A percentile compares a stretch with the other conserved stretches of the same genome.
phyloP scores from a whole-genome alignment of 768 basidiomycete species.

The Xerocomellus intermedius region DNA sequence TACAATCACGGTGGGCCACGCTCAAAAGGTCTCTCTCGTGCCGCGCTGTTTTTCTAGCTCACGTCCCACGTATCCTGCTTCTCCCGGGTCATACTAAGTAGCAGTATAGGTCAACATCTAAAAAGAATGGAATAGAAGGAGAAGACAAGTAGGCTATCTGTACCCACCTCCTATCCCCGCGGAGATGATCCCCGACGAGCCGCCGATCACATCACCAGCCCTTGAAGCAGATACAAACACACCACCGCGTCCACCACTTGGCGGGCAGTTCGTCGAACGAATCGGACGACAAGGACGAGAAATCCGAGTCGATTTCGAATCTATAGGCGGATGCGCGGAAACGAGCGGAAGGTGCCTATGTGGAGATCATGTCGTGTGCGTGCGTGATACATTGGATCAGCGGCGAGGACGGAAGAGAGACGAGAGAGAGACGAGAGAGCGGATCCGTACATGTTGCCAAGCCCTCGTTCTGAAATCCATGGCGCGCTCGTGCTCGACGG shows the following conservation, averaged over 20 bases:
- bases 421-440: background rate
- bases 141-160: background rate
- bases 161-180: slow-evolving; percentile 9
- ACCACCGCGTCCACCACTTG: slow-evolving; percentile 22
- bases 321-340: slow-evolving; percentile 13
- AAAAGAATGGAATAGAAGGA: background rate
- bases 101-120: background rate
- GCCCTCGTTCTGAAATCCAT: slow-evolving; percentile 11
- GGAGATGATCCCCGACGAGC: slow-evolving; percentile 10
- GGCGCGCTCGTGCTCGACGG: background rate
- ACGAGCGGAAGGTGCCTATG: slow-evolving; percentile 8
- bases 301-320: slow-evolving; percentile 25
- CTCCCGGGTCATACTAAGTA: background rate
- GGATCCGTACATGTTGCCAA: slow-evolving; percentile 10
- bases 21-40: background rate
- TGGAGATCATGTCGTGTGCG: background rate
- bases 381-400: background rate
- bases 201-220: slow-evolving; percentile 18
- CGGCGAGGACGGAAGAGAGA: background rate
- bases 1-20: background rate
- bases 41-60: background rate
- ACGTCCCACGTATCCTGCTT: background rate
- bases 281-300: slow-evolving; percentile 25
- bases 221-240: slow-evolving; percentile 23
- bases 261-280: slow-evolving; percentile 20